Evolutionary conservation across 164 flowering plant genomes (phyloP).

Genomic region (Cinnamomum chago): DNA sequence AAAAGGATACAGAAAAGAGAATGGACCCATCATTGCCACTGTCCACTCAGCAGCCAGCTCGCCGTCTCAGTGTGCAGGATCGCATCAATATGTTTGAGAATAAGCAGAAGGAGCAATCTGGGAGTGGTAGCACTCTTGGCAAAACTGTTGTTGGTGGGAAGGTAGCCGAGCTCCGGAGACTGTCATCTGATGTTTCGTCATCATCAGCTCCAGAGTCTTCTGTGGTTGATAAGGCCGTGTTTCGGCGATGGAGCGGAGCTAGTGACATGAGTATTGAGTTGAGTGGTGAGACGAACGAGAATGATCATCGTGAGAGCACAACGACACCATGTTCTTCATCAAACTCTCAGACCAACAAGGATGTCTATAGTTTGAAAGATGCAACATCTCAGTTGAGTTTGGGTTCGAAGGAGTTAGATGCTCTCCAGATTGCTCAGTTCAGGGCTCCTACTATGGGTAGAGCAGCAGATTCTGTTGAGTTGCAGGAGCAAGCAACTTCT

Average conservation of each 20-base stretch:
- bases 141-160: slow-evolving; percentile 44
- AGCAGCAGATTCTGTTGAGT: slow-evolving; percentile 18
- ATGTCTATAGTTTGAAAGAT: slow-evolving; percentile 19
- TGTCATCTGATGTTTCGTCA: slow-evolving; percentile 71
- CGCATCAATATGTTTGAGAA: slow-evolving; percentile 85
- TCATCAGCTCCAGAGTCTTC: slow-evolving; percentile 12
- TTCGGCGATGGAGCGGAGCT: slow-evolving; percentile 93
- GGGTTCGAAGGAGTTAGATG: background rate
- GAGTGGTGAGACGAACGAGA: slow-evolving; percentile 51
- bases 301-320: slow-evolving; percentile 40
- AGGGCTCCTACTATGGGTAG: slow-evolving; percentile 15
- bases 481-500: slow-evolving; percentile 25
- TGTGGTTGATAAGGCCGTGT: slow-evolving; percentile 51
- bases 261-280: slow-evolving; percentile 23
- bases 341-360: slow-evolving; percentile 33
- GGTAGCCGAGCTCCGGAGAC: slow-evolving; percentile 58
- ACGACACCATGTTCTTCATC: slow-evolving; percentile 45
- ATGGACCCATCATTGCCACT: slow-evolving; percentile 13
- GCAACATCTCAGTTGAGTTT: slow-evolving; percentile 14
- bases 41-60: slow-evolving; percentile 37
- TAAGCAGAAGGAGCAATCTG: slow-evolving; percentile 73
- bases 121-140: slow-evolving; percentile 38
- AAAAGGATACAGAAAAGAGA: slow-evolving; percentile 21
- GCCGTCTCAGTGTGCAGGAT: slow-evolving; percentile 94
- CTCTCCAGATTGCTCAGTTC: slow-evolving; percentile 20